Percentiles rank a stretch among this genome's conserved stretches.
Evolutionary conservation across 1,284 basidiomycete genomes (phyloP).

Genomic region (Fomitopsis pinicola): DNA sequence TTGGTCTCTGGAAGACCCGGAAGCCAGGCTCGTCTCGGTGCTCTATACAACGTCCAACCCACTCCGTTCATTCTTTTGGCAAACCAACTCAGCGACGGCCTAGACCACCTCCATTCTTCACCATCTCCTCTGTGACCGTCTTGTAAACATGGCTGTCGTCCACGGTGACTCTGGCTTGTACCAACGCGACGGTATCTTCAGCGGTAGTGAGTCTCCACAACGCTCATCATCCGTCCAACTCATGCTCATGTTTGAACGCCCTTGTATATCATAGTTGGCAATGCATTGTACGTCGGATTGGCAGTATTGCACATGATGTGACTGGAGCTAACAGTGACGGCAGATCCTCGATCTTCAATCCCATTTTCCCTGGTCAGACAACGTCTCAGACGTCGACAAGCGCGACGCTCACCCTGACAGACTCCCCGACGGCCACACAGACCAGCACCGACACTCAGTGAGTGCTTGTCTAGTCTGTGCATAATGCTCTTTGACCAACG

Average conservation of each 20-base stretch:
- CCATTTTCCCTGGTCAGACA: neutral
- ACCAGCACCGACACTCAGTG: neutral
- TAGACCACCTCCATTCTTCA: constrained; percentile 2
- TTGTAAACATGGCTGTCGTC: neutral
- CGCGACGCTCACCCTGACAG: neutral
- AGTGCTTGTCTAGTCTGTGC: neutral
- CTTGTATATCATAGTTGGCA: neutral
- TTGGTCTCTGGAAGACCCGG: constrained; percentile 12
- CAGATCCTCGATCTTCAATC: neutral
- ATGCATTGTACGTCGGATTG: neutral
- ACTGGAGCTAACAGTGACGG: neutral
- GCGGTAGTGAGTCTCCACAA: constrained; percentile 5
- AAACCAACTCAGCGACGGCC: neutral
- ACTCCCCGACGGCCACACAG: neutral
- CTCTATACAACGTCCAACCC: neutral
- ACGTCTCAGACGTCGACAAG: neutral
- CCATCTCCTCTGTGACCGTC: neutral
- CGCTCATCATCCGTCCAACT: neutral
- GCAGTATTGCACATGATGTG: no score
- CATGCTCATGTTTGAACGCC: neutral
- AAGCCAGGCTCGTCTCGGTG: neutral
- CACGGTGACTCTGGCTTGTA: neutral
- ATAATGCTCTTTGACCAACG: neutral
- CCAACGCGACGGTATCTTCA: constrained; percentile 3
- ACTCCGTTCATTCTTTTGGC: neutral